Evolutionary conservation across 2,329 filamentous ascomycete genomes (phyloP).

Genomic region (Sporothrix variecibatus): DNA sequence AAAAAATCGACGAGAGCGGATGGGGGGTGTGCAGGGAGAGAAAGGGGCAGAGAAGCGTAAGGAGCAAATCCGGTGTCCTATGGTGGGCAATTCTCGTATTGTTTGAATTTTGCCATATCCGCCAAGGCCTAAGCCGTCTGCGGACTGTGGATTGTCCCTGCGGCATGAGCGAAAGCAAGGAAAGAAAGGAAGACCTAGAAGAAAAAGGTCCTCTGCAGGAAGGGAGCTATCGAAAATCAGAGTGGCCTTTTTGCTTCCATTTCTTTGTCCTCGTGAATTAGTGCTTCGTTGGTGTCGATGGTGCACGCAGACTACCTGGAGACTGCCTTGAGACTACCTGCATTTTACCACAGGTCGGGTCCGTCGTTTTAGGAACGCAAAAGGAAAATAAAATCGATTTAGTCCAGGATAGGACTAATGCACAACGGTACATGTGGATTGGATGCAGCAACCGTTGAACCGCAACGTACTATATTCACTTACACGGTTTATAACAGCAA

Average conservation of each 20-base stretch:
- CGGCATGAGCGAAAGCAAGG: background rate
- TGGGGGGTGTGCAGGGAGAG: background rate
- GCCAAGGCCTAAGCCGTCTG: background rate
- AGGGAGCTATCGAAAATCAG: background rate
- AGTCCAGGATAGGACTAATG: background rate
- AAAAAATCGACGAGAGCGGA: background rate
- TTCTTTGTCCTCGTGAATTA: background rate
- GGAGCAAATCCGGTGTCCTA: background rate
- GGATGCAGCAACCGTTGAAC: background rate
- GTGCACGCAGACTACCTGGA: too few relatives aligned
- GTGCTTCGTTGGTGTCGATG: background rate
- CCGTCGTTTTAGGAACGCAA: slow-evolving; percentile 4
- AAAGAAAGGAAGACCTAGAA: background rate
- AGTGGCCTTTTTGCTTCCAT: background rate
- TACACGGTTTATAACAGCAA: background rate
- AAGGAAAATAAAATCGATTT: background rate
- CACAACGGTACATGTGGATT: background rate
- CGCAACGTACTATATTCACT: slow-evolving; percentile 4
- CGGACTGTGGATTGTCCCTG: background rate
- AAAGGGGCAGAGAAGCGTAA: background rate
- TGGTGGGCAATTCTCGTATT: background rate
- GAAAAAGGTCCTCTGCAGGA: background rate
- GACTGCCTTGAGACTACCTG: background rate
- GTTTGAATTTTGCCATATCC: background rate
- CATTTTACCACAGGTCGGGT: background rate